These are phyloP conservation scores for Immersiporthe knoxdaviesiana DNA, from an alignment of 2,329 filamentous ascomycete genomes.

Conservation along the genomic window DNA sequence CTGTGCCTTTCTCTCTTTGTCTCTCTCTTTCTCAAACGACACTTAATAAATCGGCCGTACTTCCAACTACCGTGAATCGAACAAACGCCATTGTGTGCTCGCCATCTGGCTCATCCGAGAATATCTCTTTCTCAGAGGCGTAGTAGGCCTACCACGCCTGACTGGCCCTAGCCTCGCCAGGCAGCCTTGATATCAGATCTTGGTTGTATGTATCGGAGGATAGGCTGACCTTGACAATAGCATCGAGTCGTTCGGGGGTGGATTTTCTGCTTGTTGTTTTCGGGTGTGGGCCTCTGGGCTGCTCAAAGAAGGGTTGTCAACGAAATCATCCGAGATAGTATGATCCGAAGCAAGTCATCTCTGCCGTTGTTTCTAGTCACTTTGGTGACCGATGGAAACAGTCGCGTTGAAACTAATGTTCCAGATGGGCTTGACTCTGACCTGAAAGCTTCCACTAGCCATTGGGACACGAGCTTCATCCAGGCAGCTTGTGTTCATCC, in stretches of 20 bases:
- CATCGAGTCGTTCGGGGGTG: slow-evolving; percentile 7
- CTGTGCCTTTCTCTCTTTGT: too few relatives aligned
- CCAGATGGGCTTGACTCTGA: not conserved
- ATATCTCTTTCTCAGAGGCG: not conserved
- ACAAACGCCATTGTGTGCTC: not conserved
- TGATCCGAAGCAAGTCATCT: not conserved
- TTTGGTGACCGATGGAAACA: not conserved
- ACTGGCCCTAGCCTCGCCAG: not conserved
- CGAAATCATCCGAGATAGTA: not conserved
- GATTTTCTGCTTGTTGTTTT: slow-evolving; percentile 15
- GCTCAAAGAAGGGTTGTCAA: slow-evolving; percentile 10
- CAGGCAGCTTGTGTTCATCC: not conserved
- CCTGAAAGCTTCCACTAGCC: not conserved
- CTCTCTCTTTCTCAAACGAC: not conserved
- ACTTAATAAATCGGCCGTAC: not conserved
- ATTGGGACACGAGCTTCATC: not conserved
- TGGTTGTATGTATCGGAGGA: slow-evolving; percentile 10
- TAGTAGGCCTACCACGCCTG: not conserved
- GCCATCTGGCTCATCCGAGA: not conserved
- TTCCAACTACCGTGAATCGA: not conserved
- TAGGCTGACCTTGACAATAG: slow-evolving; percentile 1
- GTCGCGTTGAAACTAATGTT: not conserved
- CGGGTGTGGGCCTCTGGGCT: slow-evolving; percentile 10
- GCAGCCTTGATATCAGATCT: slow-evolving; percentile 1
- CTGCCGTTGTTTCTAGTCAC: not conserved